Evolutionary conservation across 2,329 filamentous ascomycete species (phyloP), one percentile per base, ranked within the genome.

Genomic region (Penicillium sumatraense): DNA sequence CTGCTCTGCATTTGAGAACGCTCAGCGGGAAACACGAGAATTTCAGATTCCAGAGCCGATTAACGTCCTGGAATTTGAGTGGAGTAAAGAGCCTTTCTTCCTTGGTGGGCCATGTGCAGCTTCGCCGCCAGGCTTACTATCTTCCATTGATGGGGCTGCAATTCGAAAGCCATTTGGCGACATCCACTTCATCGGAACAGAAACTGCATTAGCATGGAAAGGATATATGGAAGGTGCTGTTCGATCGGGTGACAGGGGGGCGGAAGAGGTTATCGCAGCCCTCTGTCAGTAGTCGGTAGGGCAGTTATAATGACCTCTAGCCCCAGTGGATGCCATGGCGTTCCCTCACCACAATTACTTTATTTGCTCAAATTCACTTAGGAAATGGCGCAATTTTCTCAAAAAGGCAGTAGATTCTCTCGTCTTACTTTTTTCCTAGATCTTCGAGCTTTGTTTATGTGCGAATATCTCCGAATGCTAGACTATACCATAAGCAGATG

Each of bases 211-310:
- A 2, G 76, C 79, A 53, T 84, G 81, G 82, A 79, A 79, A 51
- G 82, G 82, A 0, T 83, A 83, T 59, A 83, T 84, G 81, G 82
- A 84, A 53, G 82, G 82, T 3, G 82, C 82, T 1, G 69, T 84
- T 20, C 61, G 77, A 2, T 76, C 72, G 24, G 82, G 82, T 1
- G 70, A 81, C 51, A 67, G 78, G 10, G 81, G 72, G 1, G 81
- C 80, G 2, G 35, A 36, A 7, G 55, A 57, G 20, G 40, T 57
- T 0, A 36, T 36, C 18, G 9, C 33, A 16, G 5, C n/a, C 9
- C 33, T 36, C 14, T 16, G 33, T 16, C 5, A 36, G 33, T 16
- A 36, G n/a, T 18, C n/a, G 2, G 18, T 16, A 27, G 5, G 26
- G 5, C 10, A n/a, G n/a, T n/a, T n/a, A n/a, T n/a, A n/a, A n/a